Evolutionary conservation across 345 rosid genomes (phyloP).

Genomic region (Aquilaria sinensis): DNA sequence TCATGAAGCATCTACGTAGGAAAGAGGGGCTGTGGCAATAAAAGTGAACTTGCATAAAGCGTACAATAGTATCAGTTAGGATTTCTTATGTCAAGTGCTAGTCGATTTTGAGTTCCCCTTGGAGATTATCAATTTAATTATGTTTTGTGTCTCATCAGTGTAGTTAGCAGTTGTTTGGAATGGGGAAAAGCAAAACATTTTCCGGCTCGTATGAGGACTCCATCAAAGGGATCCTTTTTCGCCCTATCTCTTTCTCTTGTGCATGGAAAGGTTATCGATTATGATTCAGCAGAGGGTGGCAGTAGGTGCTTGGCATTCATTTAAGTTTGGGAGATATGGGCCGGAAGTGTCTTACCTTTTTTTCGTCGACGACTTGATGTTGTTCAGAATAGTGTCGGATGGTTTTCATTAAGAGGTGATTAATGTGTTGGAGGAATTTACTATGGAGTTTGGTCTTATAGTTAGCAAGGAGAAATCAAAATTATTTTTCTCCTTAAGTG

Average conservation of each 20-base stretch:
- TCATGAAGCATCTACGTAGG: not conserved
- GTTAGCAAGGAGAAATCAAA: too few relatives aligned
- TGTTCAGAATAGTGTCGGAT: not conserved
- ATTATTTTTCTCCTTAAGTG: too few relatives aligned
- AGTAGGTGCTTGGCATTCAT: not conserved
- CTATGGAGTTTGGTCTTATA: too few relatives aligned
- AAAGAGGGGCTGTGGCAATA: not conserved
- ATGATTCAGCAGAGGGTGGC: not conserved
- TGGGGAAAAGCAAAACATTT: not conserved
- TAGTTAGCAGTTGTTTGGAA: not conserved
- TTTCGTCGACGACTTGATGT: slow-evolving; percentile 1
- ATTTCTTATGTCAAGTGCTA: not conserved
- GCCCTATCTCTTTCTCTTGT: slow-evolving; percentile 1
- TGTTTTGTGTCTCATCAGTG: not conserved
- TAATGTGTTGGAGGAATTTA: too few relatives aligned
- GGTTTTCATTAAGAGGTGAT: too few relatives aligned
- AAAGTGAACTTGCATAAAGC: not conserved
- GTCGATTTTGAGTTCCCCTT: not conserved
- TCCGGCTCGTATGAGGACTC: not conserved
- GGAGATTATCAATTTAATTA: not conserved
- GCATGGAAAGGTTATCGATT: not conserved
- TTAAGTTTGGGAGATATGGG: not conserved
- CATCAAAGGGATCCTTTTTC: slow-evolving; percentile 1
- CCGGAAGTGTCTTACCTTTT: not conserved
- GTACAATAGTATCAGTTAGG: not conserved